Conservation (phyloP, 331 rosid species). For the Malus hybrid region DNA sequence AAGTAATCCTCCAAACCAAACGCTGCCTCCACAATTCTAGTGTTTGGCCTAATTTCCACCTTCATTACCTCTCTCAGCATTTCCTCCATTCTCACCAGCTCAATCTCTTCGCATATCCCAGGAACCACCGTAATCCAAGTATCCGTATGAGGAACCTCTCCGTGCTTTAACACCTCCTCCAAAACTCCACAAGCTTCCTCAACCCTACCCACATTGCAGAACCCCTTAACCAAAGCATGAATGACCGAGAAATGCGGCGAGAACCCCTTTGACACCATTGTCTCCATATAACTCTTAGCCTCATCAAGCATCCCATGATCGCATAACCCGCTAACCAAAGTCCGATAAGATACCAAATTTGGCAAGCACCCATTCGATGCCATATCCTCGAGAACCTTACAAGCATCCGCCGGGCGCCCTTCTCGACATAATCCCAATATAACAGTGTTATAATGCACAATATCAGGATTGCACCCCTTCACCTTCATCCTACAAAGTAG, state of each 20-base stretch:
- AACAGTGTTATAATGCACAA: constrained; percentile 75
- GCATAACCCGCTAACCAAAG: constrained; percentile 61
- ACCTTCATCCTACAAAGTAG: constrained; percentile 97
- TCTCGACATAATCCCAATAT: constrained; percentile 79
- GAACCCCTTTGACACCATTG: constrained; percentile 57
- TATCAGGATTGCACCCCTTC: constrained; percentile 88
- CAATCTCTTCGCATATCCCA: constrained; percentile 55
- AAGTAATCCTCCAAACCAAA: constrained; percentile 58
- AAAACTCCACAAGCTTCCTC: constrained; percentile 66
- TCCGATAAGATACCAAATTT: constrained; percentile 63
- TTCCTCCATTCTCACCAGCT: constrained; percentile 20
- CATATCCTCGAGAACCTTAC: constrained; percentile 77
- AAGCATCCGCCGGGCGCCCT: constrained; percentile 66
- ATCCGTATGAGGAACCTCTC: constrained; percentile 67
- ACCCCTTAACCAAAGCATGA: constrained; percentile 53
- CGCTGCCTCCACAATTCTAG: constrained; percentile 60
- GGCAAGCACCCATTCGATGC: constrained; percentile 66
- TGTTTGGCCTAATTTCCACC: constrained; percentile 41
- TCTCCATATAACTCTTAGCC: constrained; percentile 44
- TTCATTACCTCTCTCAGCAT: constrained; percentile 39
- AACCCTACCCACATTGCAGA: constrained; percentile 62
- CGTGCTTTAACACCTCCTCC: constrained; percentile 36
- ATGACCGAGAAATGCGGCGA: constrained; percentile 64
- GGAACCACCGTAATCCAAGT: constrained; percentile 55
- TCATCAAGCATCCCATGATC: constrained; percentile 62